Percentiles rank a stretch among this genome's conserved stretches.
Conservation (phyloP, 192 early-diverging fungal genomes). For the Coemansia sp. region DNA sequence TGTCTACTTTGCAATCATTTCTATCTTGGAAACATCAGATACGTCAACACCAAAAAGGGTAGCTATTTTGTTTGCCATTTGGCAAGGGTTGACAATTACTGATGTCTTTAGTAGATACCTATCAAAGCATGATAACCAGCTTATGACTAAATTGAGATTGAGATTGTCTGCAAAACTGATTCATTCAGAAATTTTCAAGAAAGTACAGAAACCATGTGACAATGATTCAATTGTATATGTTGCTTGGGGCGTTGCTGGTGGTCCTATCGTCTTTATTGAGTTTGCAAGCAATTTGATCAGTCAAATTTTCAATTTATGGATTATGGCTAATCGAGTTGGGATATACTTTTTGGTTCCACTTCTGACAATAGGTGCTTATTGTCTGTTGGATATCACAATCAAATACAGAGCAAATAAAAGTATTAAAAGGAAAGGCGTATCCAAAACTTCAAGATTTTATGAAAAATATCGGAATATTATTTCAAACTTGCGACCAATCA, state of each 20-base stretch:
- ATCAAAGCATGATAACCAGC: not conserved
- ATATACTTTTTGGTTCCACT: not conserved
- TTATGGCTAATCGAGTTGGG: not conserved
- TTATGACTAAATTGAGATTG: not conserved
- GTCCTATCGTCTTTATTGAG: not conserved
- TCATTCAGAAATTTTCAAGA: not conserved
- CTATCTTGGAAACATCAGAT: not conserved
- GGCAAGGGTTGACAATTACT: not conserved
- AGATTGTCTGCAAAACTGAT: not conserved
- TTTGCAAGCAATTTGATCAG: not conserved
- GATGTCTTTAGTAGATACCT: not conserved
- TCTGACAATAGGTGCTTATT: not conserved
- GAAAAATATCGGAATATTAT: not conserved
- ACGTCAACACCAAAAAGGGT: not conserved
- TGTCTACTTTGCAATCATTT: not conserved
- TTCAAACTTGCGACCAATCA: not conserved
- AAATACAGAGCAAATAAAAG: not conserved
- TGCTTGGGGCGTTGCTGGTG: not conserved
- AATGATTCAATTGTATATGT: not conserved
- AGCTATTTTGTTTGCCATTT: not conserved
- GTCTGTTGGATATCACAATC: no score
- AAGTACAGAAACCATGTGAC: not conserved
- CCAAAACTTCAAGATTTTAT: not conserved
- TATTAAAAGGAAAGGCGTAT: no score
- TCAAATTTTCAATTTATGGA: slow-evolving; percentile 5